Percentiles rank a stretch among this genome's conserved stretches.
These are phyloP conservation scores for Austroboletus festivus DNA, from an alignment of 768 basidiomycete species.

Conservation along the genomic window DNA sequence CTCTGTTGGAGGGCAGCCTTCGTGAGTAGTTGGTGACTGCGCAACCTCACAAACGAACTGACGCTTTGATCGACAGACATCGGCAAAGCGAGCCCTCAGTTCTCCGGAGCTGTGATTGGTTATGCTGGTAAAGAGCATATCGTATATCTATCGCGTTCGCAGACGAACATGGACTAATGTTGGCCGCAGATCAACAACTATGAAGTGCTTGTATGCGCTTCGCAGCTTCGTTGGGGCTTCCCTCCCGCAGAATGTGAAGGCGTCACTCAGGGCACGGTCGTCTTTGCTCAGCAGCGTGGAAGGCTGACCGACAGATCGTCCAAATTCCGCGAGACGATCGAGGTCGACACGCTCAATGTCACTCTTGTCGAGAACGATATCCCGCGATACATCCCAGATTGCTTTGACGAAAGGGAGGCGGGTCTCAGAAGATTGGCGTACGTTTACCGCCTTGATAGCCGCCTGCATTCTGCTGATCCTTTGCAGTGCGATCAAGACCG, in stretches of 20 bases:
- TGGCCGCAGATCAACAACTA: slow-evolving; percentile 27
- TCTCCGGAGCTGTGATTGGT: slow-evolving; percentile 30
- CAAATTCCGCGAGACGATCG: background rate
- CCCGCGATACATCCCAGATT: slow-evolving; percentile 23
- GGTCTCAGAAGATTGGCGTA: slow-evolving; percentile 25
- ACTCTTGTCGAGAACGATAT: slow-evolving; percentile 29
- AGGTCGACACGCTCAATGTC: slow-evolving; percentile 23
- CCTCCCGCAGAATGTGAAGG: slow-evolving; percentile 9
- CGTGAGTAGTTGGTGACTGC: slow-evolving; percentile 16
- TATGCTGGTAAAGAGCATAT: slow-evolving; percentile 35
- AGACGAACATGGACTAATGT: background rate
- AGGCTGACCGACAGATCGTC: background rate
- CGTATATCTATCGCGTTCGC: slow-evolving; percentile 14
- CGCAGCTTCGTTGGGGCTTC: slow-evolving; percentile 33
- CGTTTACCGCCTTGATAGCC: slow-evolving; percentile 7
- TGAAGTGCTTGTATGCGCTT: slow-evolving; percentile 36
- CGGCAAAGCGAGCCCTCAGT: slow-evolving; percentile 33
- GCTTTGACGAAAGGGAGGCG: slow-evolving; percentile 19
- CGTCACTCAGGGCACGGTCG: slow-evolving; percentile 27
- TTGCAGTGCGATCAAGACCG: slow-evolving; percentile 38
- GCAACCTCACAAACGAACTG: background rate
- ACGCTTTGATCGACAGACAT: slow-evolving; percentile 23
- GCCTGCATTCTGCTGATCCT: background rate
- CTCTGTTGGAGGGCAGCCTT: slow-evolving; percentile 30
- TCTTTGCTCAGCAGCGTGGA: slow-evolving; percentile 26